Base-by-base conservation (phyloP, 345 rosid species). In the Draba incana region DNA sequence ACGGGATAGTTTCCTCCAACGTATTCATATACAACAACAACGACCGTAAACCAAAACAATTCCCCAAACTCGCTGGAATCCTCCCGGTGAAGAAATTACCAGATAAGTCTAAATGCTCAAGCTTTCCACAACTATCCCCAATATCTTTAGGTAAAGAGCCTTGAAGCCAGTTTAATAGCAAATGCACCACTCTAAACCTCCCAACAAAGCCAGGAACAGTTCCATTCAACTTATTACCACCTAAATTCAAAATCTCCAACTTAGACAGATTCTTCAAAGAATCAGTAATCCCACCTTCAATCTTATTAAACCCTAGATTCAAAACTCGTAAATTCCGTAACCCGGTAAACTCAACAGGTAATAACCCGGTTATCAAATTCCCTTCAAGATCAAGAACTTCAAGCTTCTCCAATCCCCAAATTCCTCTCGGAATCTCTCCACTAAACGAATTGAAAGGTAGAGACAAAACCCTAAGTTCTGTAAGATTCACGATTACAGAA, bases 301-400 rank as follows among this genome's bases (percentile, higher is more conserved):
- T 71, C 39, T 63, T 66, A 71, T 92, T 92, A 68, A 85, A 86
- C 75, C 96, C 98, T 15, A 92, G 82, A 81, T 92, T 92, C 49
- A 92, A 78, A 20, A 88, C 89, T 62, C 84, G 79, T 62, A 92
- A 65, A 69, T 61, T 81, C 71, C 81, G 81, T 45, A 86, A 70
- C 67, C 89, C 88, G 0, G 68, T 20, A 70, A 85, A 76, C 3
- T 70, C 58, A 70, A 54, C 64, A 2, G 98, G 97, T 70, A 90
- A 84, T 78, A 49, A 82, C 83, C 80, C 80, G 0, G 51, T 4
- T 16, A 77, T 53, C 74, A 72, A 55, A 72, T 88, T 88, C 14
- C 90, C 97, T 69, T 92, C 98, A 14, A 92, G 85, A 86, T 92
- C 98, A 81, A 92, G 83, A 55, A 92, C 86, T 71, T 88, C 90